These are phyloP conservation scores for Elymus sibiricus DNA, from an alignment of 176 grass and related monocot genomes.

Conservation along the genomic window DNA sequence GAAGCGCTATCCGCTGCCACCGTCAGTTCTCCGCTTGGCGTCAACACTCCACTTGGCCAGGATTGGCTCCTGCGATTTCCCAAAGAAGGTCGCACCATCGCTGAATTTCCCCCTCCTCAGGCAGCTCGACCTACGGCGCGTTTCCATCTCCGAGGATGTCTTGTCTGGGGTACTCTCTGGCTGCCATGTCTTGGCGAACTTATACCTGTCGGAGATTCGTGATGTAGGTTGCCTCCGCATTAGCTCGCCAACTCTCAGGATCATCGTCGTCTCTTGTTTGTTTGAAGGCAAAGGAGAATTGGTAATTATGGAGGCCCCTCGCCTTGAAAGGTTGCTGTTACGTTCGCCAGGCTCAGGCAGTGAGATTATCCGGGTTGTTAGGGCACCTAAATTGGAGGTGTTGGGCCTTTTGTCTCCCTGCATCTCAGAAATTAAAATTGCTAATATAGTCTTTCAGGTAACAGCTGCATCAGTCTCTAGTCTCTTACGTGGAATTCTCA, in stretches of 20 bases:
- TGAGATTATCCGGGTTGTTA: too few relatives aligned
- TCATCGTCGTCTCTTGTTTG: accelerated
- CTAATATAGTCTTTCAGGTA: background rate
- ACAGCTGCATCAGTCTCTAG: background rate
- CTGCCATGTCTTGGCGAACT: background rate
- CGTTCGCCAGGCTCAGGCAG: too few relatives aligned
- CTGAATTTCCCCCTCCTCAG: background rate
- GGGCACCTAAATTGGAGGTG: too few relatives aligned
- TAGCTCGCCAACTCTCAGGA: background rate
- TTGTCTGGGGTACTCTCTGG: background rate
- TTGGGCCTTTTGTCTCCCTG: too few relatives aligned
- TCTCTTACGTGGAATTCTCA: background rate
- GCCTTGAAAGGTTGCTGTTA: too few relatives aligned
- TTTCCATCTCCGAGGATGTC: background rate
- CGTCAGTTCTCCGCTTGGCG: background rate
- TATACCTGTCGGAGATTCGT: background rate
- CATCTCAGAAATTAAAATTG: background rate
- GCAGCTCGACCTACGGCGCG: background rate
- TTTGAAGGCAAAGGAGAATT: too few relatives aligned
- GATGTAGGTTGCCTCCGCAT: background rate
- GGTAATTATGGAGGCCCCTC: too few relatives aligned
- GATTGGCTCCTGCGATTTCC: background rate
- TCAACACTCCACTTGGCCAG: background rate
- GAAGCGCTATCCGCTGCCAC: background rate
- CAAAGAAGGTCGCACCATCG: background rate